A percentile compares a stretch with the other conserved stretches of the same genome.
Conservation (phyloP, 2,329 filamentous ascomycete species). For the Colletotrichum sp. region DNA sequence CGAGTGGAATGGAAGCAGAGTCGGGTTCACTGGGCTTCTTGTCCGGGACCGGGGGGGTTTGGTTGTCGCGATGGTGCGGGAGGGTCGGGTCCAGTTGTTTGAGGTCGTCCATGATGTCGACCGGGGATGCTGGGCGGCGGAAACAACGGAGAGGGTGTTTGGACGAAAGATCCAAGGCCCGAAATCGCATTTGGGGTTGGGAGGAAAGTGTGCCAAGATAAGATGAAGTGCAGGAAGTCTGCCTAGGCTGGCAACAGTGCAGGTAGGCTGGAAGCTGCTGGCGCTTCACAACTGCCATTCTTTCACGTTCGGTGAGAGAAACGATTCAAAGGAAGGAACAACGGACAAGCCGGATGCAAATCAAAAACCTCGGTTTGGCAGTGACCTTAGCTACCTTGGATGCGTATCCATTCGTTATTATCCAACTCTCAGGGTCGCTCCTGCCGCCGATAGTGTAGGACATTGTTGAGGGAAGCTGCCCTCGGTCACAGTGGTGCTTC, state of each 20-base stretch:
- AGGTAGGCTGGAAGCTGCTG: not conserved
- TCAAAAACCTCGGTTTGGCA: not conserved
- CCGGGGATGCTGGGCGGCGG: not conserved
- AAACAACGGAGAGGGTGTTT: not conserved
- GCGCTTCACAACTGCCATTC: not conserved
- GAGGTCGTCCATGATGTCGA: conserved; percentile 22
- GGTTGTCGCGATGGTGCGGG: not conserved
- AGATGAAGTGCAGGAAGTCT: not conserved
- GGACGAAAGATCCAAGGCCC: not conserved
- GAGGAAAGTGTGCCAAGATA: not conserved
- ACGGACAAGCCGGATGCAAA: not conserved
- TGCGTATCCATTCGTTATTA: not conserved
- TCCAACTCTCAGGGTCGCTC: not conserved
- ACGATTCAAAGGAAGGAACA: not conserved
- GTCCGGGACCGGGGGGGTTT: not conserved
- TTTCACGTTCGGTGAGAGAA: not conserved
- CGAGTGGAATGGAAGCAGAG: not conserved
- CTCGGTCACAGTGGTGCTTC: not conserved
- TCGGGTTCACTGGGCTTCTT: not conserved
- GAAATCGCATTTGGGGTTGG: not conserved
- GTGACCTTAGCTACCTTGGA: not conserved
- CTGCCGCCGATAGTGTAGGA: not conserved
- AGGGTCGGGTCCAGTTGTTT: not conserved
- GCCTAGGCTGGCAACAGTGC: not conserved
- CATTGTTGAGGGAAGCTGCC: not conserved